Conservation (phyloP, 192 early-diverging fungal genomes). For the Coemansia javaensis region DNA sequence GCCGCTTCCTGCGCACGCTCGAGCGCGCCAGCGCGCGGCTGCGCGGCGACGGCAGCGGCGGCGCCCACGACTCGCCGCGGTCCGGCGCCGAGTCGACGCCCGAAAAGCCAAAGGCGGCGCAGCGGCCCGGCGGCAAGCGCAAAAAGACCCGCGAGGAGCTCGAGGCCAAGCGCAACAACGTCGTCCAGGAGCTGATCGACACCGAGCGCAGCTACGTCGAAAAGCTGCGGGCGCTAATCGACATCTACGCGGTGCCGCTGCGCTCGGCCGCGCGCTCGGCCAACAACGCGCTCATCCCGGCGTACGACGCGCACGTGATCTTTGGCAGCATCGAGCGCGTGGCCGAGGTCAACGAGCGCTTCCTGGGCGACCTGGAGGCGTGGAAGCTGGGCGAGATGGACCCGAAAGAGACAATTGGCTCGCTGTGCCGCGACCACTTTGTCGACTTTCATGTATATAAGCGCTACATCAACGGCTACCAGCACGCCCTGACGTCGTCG, state of each 20-base stretch:
- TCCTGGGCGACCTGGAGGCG: slow-evolving; percentile 53
- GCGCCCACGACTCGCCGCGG: slow-evolving; percentile 16
- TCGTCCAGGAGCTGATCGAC: slow-evolving; percentile 56
- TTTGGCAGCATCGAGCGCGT: slow-evolving; percentile 63
- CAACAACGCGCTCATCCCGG: slow-evolving; percentile 53
- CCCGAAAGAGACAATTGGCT: slow-evolving; percentile 49
- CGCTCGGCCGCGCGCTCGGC: slow-evolving; percentile 48
- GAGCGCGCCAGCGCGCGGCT: slow-evolving; percentile 36
- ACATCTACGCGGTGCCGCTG: slow-evolving; percentile 55
- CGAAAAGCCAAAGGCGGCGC: slow-evolving; percentile 5
- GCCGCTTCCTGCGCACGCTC: slow-evolving; percentile 42
- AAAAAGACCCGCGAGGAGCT: slow-evolving; percentile 41
- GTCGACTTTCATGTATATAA: slow-evolving; percentile 58
- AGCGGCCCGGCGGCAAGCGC: slow-evolving; percentile 20
- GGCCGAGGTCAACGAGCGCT: slow-evolving; percentile 50
- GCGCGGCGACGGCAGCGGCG: slow-evolving; percentile 30
- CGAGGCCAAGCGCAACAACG: slow-evolving; percentile 47
- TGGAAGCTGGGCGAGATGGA: slow-evolving; percentile 38
- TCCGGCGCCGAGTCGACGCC: slow-evolving; percentile 14
- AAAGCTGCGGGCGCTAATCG: slow-evolving; percentile 52
- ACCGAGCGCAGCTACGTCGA: slow-evolving; percentile 63
- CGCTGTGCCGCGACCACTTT: slow-evolving; percentile 54
- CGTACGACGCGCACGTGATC: slow-evolving; percentile 56
- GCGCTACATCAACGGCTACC: slow-evolving; percentile 59
- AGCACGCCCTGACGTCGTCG: slow-evolving; percentile 53